phyloP scores from a whole-genome alignment of 129 eudicot genomes.

The Flaveria linearis region DNA sequence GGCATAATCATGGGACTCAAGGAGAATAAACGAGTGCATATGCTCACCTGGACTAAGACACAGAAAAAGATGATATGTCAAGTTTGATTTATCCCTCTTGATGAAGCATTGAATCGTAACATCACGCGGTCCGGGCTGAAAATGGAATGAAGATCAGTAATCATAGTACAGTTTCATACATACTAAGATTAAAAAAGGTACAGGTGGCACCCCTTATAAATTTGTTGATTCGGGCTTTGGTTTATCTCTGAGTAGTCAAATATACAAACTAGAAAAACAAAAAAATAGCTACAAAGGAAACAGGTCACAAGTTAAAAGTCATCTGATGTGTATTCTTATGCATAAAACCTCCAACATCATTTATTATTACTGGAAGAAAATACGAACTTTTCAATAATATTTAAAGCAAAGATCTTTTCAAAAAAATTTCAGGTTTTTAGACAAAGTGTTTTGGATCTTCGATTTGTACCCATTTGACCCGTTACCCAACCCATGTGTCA shows the following conservation, averaged over 20 bases:
- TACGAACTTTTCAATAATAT: neutral
- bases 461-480: neutral
- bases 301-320: neutral
- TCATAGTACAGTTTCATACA: neutral
- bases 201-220: neutral
- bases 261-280: neutral
- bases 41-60: slow-evolving; percentile 91
- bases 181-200: neutral
- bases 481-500: neutral
- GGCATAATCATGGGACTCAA: neutral
- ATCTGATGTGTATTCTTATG: neutral
- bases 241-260: slow-evolving; percentile 7
- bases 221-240: neutral
- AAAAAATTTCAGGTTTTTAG: too few relatives aligned
- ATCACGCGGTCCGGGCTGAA: slow-evolving; percentile 95
- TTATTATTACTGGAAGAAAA: neutral
- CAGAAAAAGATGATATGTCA: slow-evolving; percentile 79
- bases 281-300: neutral
- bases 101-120: slow-evolving; percentile 89
- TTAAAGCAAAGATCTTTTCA: neutral
- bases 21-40: slow-evolving; percentile 2
- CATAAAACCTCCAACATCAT: neutral
- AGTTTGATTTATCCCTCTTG: slow-evolving; percentile 85
- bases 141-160: slow-evolving; percentile 21
- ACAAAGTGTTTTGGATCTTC: neutral